These are phyloP conservation scores for Borealophlyctis nickersoniae DNA, from an alignment of 192 early-diverging fungal genomes.

Conservation along the genomic window DNA sequence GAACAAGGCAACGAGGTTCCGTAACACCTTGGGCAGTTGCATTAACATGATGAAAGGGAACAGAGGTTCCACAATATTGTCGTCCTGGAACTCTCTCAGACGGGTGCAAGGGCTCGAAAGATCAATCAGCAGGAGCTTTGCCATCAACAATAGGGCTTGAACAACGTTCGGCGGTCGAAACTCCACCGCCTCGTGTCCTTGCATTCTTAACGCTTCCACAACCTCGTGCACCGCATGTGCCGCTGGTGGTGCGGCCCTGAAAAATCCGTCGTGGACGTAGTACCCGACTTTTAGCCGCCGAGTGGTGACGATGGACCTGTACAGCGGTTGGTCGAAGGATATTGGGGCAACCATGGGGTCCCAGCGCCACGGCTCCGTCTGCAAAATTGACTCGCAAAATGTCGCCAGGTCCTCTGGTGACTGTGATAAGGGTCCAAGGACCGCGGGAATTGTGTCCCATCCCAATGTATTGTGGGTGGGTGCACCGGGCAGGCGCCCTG, in stretches of 20 bases:
- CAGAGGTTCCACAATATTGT: too few species aligned
- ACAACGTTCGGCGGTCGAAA: conserved; percentile 1
- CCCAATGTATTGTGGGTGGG: conserved; percentile 2
- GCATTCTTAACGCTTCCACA: background rate
- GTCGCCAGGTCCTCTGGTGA: too few species aligned
- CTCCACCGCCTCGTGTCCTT: conserved; percentile 2
- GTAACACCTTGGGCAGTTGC: background rate
- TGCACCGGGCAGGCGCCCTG: background rate
- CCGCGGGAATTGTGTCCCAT: background rate
- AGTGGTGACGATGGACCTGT: too few species aligned
- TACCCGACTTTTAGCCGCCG: background rate
- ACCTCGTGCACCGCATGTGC: background rate
- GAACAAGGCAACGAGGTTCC: background rate
- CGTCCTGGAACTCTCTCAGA: background rate
- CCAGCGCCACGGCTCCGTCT: background rate
- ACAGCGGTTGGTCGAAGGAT: conserved; percentile 7
- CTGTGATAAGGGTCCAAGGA: too few species aligned
- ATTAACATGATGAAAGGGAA: background rate
- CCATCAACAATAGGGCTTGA: background rate
- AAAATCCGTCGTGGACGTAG: background rate
- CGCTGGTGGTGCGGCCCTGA: background rate
- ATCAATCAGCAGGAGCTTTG: conserved; percentile 7
- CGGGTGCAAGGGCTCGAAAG: background rate
- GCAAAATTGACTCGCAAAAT: too few species aligned
- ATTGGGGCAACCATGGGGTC: conserved; percentile 3